phyloP scores from a whole-genome alignment of 148 eudicot genomes.

The Rhododendron griersonianum region DNA sequence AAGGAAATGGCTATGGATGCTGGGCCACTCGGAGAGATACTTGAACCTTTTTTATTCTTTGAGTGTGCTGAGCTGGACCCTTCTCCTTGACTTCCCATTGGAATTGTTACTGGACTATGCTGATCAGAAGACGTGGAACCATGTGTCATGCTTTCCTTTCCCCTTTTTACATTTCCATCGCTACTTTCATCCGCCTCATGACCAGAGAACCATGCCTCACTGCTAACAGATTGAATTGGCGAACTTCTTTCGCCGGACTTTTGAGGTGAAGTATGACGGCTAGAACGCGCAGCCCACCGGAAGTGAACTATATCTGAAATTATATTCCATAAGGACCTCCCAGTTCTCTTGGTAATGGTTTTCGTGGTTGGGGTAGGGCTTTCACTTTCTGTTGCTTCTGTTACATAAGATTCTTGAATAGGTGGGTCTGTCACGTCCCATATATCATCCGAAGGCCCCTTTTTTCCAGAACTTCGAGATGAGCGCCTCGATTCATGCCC shows the following conservation, averaged over 20 bases:
- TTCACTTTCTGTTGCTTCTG: constrained; percentile 32
- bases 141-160: constrained; percentile 22
- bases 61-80: constrained; percentile 21
- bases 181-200: constrained; percentile 53
- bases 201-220: constrained; percentile 74
- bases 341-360: constrained; percentile 47
- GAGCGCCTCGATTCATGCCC: constrained; percentile 41
- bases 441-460: constrained; percentile 63
- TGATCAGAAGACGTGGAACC: constrained; percentile 26
- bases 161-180: constrained; percentile 25
- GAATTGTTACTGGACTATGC: constrained; percentile 11
- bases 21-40: constrained; percentile 25
- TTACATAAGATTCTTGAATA: constrained; percentile 26
- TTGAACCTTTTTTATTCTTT: constrained; percentile 27
- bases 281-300: constrained; percentile 50
- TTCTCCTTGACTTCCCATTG: constrained; percentile 23
- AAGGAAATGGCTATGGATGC: constrained; percentile 19
- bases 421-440: constrained; percentile 53
- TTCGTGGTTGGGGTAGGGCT: constrained; percentile 20
- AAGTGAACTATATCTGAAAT: constrained; percentile 54
- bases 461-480: constrained; percentile 36
- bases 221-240: constrained; percentile 52
- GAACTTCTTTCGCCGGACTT: constrained; percentile 50
- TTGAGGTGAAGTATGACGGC: constrained; percentile 33
- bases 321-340: constrained; percentile 70